Conservation (phyloP, 106 monocot genomes). For the Xerophyta viscosa region DNA sequence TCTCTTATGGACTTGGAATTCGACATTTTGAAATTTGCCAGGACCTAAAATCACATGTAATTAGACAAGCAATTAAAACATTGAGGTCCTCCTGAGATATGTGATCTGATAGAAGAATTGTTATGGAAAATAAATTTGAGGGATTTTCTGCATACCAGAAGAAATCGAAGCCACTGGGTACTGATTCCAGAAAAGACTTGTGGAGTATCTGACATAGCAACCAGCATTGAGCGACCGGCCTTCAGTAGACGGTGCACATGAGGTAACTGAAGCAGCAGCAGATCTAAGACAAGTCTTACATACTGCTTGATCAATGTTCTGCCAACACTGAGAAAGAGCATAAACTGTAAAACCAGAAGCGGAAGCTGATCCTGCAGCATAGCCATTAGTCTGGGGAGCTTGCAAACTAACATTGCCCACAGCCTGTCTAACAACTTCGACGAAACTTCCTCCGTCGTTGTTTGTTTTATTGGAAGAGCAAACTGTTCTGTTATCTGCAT, state of each 20-base stretch:
- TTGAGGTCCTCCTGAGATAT: no score
- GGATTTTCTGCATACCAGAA: slow-evolving; percentile 16
- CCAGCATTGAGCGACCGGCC: slow-evolving; percentile 46
- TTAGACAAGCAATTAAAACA: no score
- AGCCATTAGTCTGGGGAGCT: slow-evolving; percentile 21
- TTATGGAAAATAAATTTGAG: no score
- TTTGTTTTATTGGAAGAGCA: slow-evolving; percentile 16
- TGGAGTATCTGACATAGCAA: slow-evolving; percentile 53
- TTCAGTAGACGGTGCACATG: slow-evolving; percentile 37
- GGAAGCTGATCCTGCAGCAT: slow-evolving; percentile 30
- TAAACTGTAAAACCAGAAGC: slow-evolving; percentile 19
- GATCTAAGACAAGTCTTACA: slow-evolving; percentile 37
- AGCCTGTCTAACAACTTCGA: slow-evolving; percentile 15
- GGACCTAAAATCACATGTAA: no score
- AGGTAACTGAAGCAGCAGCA: slow-evolving; percentile 25
- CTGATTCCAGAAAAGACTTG: slow-evolving; percentile 41
- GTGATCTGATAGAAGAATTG: no score
- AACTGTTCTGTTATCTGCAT: slow-evolving; percentile 6
- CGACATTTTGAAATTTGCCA: no score
- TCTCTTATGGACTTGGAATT: no score
- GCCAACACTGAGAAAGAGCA: slow-evolving; percentile 54
- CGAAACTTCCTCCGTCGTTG: slow-evolving; percentile 14
- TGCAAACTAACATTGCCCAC: slow-evolving; percentile 29
- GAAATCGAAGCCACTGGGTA: slow-evolving; percentile 18
- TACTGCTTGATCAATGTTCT: slow-evolving; percentile 25